These are phyloP conservation scores for Trichosporon coremiiforme DNA, from an alignment of 1,284 basidiomycete genomes.

Conservation along the genomic window DNA sequence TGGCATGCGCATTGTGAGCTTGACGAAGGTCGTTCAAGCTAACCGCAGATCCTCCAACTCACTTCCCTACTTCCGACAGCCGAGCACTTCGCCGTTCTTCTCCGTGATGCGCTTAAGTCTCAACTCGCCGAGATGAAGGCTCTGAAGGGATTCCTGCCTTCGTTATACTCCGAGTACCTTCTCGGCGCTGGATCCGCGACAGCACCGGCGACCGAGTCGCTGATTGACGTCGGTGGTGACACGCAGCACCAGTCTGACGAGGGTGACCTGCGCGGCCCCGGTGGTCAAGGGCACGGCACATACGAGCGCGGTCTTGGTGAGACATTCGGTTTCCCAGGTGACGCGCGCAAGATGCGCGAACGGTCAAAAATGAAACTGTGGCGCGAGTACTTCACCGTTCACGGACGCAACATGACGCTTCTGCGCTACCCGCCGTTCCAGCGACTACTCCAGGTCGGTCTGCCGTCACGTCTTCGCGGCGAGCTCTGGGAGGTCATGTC, in stretches of 20 bases:
- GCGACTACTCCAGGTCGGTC: constrained; percentile 91
- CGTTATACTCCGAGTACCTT: constrained; percentile 93
- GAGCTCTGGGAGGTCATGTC: constrained; percentile 99
- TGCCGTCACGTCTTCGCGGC: constrained; percentile 91
- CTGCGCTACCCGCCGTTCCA: constrained; percentile 96
- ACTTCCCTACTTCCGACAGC: constrained; percentile 94
- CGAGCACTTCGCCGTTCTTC: constrained; percentile 86
- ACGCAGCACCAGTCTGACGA: constrained; percentile 50
- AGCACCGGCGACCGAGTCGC: constrained; percentile 19
- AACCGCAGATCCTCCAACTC: constrained; percentile 80
- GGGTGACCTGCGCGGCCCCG: constrained; percentile 59
- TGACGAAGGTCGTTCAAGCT: constrained; percentile 18
- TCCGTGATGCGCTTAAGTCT: constrained; percentile 86
- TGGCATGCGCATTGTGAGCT: constrained; percentile 84
- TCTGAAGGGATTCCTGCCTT: constrained; percentile 86
- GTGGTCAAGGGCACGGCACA: constrained; percentile 58
- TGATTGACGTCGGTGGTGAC: constrained; percentile 30
- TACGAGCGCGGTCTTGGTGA: constrained; percentile 86
- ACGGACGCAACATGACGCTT: constrained; percentile 61
- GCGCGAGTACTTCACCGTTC: constrained; percentile 76
- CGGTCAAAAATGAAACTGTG: constrained; percentile 97
- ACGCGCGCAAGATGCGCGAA: constrained; percentile 92
- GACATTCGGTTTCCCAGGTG: constrained; percentile 88
- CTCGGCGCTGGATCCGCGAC: constrained; percentile 52
- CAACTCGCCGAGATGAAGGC: constrained; percentile 90